These are phyloP conservation scores for Mucor sp. DNA, from an alignment of 371 early-diverging fungal species.

Conservation along the genomic window DNA sequence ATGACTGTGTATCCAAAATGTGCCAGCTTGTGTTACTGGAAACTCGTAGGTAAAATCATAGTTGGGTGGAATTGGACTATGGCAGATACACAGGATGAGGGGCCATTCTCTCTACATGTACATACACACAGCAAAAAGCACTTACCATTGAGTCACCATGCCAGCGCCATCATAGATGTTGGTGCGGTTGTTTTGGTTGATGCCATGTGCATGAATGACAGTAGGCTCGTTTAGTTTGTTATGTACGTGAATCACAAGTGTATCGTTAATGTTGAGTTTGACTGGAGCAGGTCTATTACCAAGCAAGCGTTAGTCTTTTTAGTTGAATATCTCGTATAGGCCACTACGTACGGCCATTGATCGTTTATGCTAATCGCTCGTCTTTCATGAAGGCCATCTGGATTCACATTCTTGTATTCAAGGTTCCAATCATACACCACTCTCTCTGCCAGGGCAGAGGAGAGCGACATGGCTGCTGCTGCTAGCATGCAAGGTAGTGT, in stretches of 20 bases:
- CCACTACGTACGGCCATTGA: conserved; percentile 67
- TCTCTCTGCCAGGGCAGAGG: conserved; percentile 30
- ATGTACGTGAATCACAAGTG: conserved; percentile 61
- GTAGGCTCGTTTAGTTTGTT: conserved; percentile 66
- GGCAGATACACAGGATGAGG: too few species aligned
- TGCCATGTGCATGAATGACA: conserved; percentile 71
- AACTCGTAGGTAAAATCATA: conserved; percentile 63
- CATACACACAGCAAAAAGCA: neutral
- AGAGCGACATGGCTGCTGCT: neutral
- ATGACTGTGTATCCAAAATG: conserved; percentile 33
- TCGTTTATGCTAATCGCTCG: conserved; percentile 77
- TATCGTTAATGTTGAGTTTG: conserved; percentile 50
- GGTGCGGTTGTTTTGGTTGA: conserved; percentile 59
- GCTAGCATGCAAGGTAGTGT: neutral
- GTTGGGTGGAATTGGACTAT: conserved; percentile 32
- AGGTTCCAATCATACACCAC: conserved; percentile 73
- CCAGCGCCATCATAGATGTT: conserved; percentile 66
- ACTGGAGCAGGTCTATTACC: conserved; percentile 44
- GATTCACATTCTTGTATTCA: conserved; percentile 65
- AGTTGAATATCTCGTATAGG: too few species aligned
- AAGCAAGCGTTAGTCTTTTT: too few species aligned
- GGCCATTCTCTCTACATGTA: neutral
- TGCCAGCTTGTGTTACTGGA: conserved; percentile 40
- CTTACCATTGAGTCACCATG: conserved; percentile 65
- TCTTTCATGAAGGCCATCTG: conserved; percentile 64